Evolutionary conservation across 257 asterid species (phyloP).

Genomic region (Galeopsis tetrahit): DNA sequence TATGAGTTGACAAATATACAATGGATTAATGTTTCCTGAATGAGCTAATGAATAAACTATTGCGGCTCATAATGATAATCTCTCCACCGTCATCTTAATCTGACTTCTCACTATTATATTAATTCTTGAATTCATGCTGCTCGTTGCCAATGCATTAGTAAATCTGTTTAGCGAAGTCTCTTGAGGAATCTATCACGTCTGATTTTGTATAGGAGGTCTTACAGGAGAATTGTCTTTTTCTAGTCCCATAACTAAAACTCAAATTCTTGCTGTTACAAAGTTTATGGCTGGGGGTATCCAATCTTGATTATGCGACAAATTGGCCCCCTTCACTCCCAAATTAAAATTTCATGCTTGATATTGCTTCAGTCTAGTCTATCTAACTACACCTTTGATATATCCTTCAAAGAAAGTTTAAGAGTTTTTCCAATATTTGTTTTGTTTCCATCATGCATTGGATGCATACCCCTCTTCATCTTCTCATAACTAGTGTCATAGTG

Average conservation of each 20-base stretch:
- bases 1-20: background rate
- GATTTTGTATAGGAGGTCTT: slow-evolving; percentile 2
- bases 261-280: background rate
- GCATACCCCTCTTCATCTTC: background rate
- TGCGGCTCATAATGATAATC: slow-evolving; percentile 2
- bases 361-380: background rate
- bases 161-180: slow-evolving; percentile 1
- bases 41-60: background rate
- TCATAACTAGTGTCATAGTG: slow-evolving; percentile 13
- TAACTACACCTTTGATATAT: background rate
- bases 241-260: slow-evolving; percentile 14
- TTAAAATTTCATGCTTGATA: slow-evolving; percentile 18
- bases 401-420: background rate
- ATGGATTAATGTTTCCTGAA: background rate
- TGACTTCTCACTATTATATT: background rate
- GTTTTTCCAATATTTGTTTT: slow-evolving; percentile 1
- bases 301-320: background rate
- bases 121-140: background rate
- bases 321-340: slow-evolving; percentile 4
- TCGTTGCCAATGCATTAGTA: background rate
- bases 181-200: background rate
- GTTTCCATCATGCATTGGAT: slow-evolving; percentile 14
- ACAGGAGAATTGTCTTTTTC: slow-evolving; percentile 15
- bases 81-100: background rate
- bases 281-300: background rate